Evolutionary conservation across 768 basidiomycete genomes (phyloP), one percentile per base, ranked within the genome.

Genomic region (Phaffia tasmanica): DNA sequence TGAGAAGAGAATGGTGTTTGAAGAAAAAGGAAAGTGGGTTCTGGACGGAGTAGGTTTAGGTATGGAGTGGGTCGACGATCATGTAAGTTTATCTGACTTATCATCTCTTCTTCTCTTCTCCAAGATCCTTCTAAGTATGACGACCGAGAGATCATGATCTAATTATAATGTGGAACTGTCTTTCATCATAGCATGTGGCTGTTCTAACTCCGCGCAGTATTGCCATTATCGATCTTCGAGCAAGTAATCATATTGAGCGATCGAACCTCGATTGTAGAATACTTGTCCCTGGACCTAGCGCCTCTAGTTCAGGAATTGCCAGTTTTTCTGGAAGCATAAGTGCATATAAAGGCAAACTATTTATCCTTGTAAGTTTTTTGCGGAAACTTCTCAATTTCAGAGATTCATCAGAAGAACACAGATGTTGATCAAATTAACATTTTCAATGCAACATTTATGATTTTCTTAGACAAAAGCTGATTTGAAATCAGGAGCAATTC

Each of bases 321-420:
- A 70, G 65, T 30, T 46, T 70, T n/a, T 32, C 54, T 81, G 21
- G 86, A 86, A 89, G 89, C 72, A 75, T 95, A 56, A 80, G 85
- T 23, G 79, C 83, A 1, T 92, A 95, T 77, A 91, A 93, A 73
- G 88, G 89, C 51, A 97, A 89, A 74, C 80, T 97, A 21, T 97
- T 97, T 73, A 71, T 91, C 32, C 79, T 99, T 73, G 94, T 94
- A 75, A 77, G 87, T 77, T 53, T 69, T 70, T 50, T 0, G n/a
- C 35, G 15, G 30, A 46, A 19, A 21, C 59, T 46, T 1, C 1
- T 11, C 27, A 23, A n/a, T 23, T 50, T 63, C 1, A 21, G n/a
- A n/a, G 18, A 1, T 8, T 3, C 25, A 51, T 42, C 23, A 5
- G 11, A 11, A 42, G 4, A 42, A 4, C 35, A 5, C 35, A 42